phyloP scores from a whole-genome alignment of 2,329 filamentous ascomycete species.

The Neurospora sp. region DNA sequence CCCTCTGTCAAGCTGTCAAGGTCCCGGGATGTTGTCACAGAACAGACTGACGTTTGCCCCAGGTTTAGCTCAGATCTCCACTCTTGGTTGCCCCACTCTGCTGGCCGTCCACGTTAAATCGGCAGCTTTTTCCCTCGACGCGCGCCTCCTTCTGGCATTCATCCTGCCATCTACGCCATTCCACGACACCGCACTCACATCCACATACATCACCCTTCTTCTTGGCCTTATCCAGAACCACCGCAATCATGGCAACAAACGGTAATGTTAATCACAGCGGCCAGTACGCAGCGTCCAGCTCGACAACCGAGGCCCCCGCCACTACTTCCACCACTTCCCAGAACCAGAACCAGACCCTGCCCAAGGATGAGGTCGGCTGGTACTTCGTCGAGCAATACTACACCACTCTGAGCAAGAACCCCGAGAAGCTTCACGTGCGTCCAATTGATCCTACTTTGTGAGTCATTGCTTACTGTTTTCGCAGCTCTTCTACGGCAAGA shows the following conservation, averaged over 20 bases:
- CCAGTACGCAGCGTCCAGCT: constrained; percentile 28
- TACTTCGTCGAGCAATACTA: constrained; percentile 99
- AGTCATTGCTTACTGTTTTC: constrained; percentile 4
- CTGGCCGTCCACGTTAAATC: neutral
- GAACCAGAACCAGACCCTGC: constrained; percentile 42
- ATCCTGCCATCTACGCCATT: neutral
- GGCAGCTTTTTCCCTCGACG: constrained; percentile 8
- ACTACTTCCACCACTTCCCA: constrained; percentile 17
- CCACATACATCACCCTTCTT: constrained; percentile 2
- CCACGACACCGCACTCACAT: constrained; percentile 4
- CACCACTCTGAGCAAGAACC: constrained; percentile 87
- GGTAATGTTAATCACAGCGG: constrained; percentile 39
- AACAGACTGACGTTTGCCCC: neutral
- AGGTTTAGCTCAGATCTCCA: neutral
- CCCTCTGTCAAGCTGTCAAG: neutral
- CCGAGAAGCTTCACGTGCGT: constrained; percentile 79
- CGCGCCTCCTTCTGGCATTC: constrained; percentile 5
- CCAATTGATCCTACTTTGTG: neutral
- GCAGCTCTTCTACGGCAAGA: constrained; percentile 89
- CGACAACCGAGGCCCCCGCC: constrained; percentile 24
- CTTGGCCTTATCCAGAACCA: neutral
- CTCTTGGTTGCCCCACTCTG: neutral
- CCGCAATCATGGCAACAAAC: constrained; percentile 45
- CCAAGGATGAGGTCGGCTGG: constrained; percentile 96
- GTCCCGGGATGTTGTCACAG: neutral